Conservation (phyloP, 108 stramenopile genomes). For the Cyclotella distinguenda region DNA sequence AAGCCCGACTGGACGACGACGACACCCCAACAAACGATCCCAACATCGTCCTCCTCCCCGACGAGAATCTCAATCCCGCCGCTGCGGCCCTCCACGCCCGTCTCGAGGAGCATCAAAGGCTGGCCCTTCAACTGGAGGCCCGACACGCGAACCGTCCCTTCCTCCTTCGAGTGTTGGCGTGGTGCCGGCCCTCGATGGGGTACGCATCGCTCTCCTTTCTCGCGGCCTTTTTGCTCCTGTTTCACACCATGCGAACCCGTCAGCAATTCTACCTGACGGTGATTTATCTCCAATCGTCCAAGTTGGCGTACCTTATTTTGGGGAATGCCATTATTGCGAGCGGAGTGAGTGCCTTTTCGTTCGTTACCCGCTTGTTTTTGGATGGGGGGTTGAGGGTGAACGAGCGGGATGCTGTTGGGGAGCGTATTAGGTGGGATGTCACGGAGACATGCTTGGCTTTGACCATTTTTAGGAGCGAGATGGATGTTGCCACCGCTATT, state of each 20-base stretch:
- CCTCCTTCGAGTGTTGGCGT: slow-evolving; percentile 10
- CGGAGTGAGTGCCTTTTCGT: slow-evolving; percentile 58
- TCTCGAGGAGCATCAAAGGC: neutral
- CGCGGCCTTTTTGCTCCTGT: slow-evolving; percentile 55
- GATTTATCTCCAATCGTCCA: slow-evolving; percentile 86
- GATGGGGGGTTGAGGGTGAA: slow-evolving; percentile 79
- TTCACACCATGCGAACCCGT: slow-evolving; percentile 77
- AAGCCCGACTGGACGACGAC: slow-evolving; percentile 5
- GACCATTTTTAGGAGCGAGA: slow-evolving; percentile 95
- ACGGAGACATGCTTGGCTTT: slow-evolving; percentile 97
- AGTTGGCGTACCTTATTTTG: slow-evolving; percentile 82
- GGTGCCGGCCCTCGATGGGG: too few species aligned
- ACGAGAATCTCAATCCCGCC: slow-evolving; percentile 2
- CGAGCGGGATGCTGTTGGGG: slow-evolving; percentile 91
- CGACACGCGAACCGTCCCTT: neutral
- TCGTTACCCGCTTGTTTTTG: slow-evolving; percentile 62
- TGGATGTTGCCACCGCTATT: slow-evolving; percentile 75
- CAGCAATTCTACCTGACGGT: slow-evolving; percentile 95
- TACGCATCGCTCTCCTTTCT: slow-evolving; percentile 57
- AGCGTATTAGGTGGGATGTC: slow-evolving; percentile 94
- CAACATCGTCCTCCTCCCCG: slow-evolving; percentile 12
- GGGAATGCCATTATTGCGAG: slow-evolving; percentile 80
- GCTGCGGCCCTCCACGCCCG: neutral
- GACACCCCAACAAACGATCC: slow-evolving; percentile 10
- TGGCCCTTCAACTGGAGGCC: neutral